Conservation (phyloP, 148 eudicot genomes). For the Mesembryanthemum crystallinum region DNA sequence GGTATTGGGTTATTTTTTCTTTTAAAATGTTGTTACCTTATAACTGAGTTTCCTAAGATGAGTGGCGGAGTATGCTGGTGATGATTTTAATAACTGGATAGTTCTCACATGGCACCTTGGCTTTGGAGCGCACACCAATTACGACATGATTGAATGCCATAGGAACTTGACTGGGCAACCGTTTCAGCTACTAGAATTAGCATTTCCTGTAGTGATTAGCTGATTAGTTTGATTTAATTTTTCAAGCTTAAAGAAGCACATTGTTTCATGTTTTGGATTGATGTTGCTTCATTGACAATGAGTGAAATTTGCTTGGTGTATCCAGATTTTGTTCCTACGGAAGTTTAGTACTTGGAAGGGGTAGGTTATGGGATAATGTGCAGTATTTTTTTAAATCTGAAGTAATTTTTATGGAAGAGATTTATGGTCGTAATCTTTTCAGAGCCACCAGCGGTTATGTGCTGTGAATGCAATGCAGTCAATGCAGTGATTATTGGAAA, state of each 20-base stretch:
- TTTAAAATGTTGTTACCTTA: background rate
- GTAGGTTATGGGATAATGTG: background rate
- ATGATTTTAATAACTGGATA: background rate
- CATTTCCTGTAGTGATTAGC: background rate
- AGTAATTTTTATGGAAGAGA: too few species aligned
- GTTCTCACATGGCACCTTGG: background rate
- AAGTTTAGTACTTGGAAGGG: background rate
- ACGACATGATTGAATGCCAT: background rate
- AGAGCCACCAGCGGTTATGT: too few species aligned
- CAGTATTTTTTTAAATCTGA: background rate
- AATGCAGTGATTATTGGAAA: too few species aligned
- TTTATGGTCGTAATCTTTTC: too few species aligned
- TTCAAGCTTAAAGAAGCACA: background rate
- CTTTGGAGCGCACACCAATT: background rate
- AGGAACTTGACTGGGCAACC: background rate
- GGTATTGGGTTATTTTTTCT: background rate
- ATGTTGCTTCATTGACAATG: background rate
- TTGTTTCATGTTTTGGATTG: background rate
- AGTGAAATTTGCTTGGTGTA: background rate
- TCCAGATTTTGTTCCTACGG: too few species aligned
- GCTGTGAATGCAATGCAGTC: too few species aligned
- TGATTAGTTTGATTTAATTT: background rate
- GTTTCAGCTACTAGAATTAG: background rate
- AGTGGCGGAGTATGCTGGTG: background rate
- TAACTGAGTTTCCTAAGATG: background rate